phyloP scores from a whole-genome alignment of 2,329 filamentous ascomycete genomes.

The Calonectria honghensis region DNA sequence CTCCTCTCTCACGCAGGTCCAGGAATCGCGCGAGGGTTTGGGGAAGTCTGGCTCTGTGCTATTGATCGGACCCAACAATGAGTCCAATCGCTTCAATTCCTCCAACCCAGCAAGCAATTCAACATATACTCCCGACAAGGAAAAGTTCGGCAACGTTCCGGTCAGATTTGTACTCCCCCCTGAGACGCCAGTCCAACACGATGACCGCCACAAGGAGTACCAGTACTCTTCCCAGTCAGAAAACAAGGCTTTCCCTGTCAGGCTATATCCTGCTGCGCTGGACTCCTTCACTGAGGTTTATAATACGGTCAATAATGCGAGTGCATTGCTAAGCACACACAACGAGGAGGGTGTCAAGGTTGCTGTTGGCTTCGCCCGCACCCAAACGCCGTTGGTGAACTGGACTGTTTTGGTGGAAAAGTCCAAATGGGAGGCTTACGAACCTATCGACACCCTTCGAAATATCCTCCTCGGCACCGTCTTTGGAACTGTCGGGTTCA shows the following conservation, averaged over 20 bases:
- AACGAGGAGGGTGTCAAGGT: conserved; percentile 84
- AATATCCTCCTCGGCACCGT: conserved; percentile 89
- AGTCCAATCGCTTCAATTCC: conserved; percentile 78
- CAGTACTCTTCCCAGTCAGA: conserved; percentile 61
- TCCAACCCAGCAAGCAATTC: conserved; percentile 67
- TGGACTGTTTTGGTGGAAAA: conserved; percentile 92
- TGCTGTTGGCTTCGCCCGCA: conserved; percentile 86
- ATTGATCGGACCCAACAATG: conserved; percentile 79
- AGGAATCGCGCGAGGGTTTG: conserved; percentile 80
- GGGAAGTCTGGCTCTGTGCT: conserved; percentile 82
- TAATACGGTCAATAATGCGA: conserved; percentile 77
- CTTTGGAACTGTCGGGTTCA: conserved; percentile 85
- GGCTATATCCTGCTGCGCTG: conserved; percentile 77
- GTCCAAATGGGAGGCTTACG: conserved; percentile 82
- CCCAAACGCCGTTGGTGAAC: conserved; percentile 80
- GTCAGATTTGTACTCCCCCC: conserved; percentile 80
- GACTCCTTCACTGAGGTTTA: conserved; percentile 74
- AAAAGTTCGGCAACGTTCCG: conserved; percentile 63
- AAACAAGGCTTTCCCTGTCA: conserved; percentile 75
- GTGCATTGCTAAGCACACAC: conserved; percentile 78
- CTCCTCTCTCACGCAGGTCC: conserved; percentile 76
- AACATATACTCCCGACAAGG: conserved; percentile 63
- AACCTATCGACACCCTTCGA: conserved; percentile 83
- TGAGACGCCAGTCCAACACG: conserved; percentile 59
- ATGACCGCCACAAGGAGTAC: conserved; percentile 67